Conservation (phyloP, 345 rosid genomes). For the Eucalyptus cloeziana region DNA sequence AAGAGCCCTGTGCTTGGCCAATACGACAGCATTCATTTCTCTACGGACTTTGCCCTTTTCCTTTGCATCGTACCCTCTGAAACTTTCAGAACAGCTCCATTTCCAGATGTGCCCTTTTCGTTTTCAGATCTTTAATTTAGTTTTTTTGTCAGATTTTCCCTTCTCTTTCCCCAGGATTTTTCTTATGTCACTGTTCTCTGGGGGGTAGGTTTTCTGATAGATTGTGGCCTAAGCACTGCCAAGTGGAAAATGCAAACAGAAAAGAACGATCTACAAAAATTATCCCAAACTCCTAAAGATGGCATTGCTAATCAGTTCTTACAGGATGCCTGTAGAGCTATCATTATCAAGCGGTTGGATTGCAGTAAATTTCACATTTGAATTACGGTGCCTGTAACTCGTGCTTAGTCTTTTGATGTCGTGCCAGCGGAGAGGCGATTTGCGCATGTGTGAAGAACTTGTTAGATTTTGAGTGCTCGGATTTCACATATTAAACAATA, state of each 20-base stretch:
- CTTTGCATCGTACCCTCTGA: background rate
- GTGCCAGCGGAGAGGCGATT: background rate
- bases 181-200: background rate
- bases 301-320: background rate
- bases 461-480: background rate
- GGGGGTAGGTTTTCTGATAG: background rate
- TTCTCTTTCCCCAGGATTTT: background rate
- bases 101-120: background rate
- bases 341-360: background rate
- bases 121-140: background rate
- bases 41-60: background rate
- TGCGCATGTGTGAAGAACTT: background rate
- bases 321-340: background rate
- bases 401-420: background rate
- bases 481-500: background rate
- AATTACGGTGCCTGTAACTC: background rate
- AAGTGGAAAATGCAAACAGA: background rate
- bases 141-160: background rate
- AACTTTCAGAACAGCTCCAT: background rate
- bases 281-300: background rate
- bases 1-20: background rate
- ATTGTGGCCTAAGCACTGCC: background rate
- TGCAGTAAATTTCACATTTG: background rate
- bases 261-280: background rate
- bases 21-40: background rate